These are phyloP conservation scores for Arabis alpina DNA, from an alignment of 345 rosid genomes.

Conservation along the genomic window DNA sequence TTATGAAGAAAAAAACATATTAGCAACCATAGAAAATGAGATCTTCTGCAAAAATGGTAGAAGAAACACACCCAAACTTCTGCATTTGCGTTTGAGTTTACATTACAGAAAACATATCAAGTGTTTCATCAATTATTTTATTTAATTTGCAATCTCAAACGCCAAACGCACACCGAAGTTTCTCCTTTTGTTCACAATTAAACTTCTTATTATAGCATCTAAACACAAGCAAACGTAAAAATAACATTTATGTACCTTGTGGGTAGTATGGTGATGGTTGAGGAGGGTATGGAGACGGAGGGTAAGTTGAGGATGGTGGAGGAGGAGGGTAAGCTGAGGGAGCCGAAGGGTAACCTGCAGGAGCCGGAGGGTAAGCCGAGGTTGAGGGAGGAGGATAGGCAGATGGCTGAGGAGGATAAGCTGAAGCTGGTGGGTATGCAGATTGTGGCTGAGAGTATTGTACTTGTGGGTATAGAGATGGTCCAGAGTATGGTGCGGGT, in stretches of 20 bases:
- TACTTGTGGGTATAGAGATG: conserved; percentile 42
- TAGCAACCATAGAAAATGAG: neutral
- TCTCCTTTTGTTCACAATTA: neutral
- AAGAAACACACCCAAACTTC: neutral
- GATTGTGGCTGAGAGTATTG: conserved; percentile 47
- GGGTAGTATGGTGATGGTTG: conserved; percentile 58
- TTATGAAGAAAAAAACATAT: neutral
- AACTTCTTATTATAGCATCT: neutral
- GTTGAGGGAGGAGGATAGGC: conserved; percentile 47
- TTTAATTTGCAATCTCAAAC: neutral
- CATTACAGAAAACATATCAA: neutral
- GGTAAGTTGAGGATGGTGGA: conserved; percentile 47
- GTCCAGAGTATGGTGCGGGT: conserved; percentile 42
- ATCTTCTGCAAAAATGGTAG: neutral
- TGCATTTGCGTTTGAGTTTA: neutral
- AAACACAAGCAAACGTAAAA: neutral
- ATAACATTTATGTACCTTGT: conserved; percentile 45
- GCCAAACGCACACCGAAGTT: neutral
- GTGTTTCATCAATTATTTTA: neutral
- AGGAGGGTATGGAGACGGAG: conserved; percentile 47
- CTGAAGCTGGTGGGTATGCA: conserved; percentile 45
- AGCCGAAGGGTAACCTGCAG: conserved; percentile 45
- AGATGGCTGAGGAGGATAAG: conserved; percentile 51
- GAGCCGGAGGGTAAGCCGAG: conserved; percentile 45
- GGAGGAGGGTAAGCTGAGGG: conserved; percentile 56